These are phyloP conservation scores for Pyricularia sp. DNA, from an alignment of 2,329 filamentous ascomycete species.

Conservation along the genomic window DNA sequence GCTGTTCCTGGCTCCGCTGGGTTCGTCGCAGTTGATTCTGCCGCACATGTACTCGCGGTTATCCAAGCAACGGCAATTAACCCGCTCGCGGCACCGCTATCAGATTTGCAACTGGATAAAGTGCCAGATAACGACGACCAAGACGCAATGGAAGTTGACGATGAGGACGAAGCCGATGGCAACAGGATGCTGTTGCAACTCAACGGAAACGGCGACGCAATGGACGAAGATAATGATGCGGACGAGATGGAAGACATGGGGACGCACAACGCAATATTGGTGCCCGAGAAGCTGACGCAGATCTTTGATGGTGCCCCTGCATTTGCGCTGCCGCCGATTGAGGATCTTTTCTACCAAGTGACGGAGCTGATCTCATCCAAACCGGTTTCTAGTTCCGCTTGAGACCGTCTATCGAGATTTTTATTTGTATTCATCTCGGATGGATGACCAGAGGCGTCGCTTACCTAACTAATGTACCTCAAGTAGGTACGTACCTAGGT, in stretches of 20 bases:
- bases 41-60: slow-evolving; percentile 56
- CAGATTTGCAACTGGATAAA: slow-evolving; percentile 34
- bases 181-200: slow-evolving; percentile 21
- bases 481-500: neutral
- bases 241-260: slow-evolving; percentile 22
- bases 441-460: neutral
- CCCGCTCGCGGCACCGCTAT: slow-evolving; percentile 39
- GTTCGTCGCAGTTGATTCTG: slow-evolving; percentile 64
- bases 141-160: slow-evolving; percentile 16
- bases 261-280: slow-evolving; percentile 46
- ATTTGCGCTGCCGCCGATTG: slow-evolving; percentile 57
- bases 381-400: slow-evolving; percentile 21
- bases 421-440: neutral
- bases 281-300: slow-evolving; percentile 53
- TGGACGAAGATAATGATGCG: slow-evolving; percentile 13
- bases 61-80: slow-evolving; percentile 45
- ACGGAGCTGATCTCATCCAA: slow-evolving; percentile 50
- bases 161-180: slow-evolving; percentile 25
- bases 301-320: slow-evolving; percentile 59
- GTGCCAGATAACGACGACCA: slow-evolving; percentile 12
- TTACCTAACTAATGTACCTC: neutral
- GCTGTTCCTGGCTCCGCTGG: slow-evolving; percentile 29
- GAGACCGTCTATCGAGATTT: neutral
- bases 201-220: slow-evolving; percentile 27
- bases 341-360: slow-evolving; percentile 65